Base-by-base conservation (phyloP, 2,329 filamentous ascomycete species). In the Colletotrichum trifolii region DNA sequence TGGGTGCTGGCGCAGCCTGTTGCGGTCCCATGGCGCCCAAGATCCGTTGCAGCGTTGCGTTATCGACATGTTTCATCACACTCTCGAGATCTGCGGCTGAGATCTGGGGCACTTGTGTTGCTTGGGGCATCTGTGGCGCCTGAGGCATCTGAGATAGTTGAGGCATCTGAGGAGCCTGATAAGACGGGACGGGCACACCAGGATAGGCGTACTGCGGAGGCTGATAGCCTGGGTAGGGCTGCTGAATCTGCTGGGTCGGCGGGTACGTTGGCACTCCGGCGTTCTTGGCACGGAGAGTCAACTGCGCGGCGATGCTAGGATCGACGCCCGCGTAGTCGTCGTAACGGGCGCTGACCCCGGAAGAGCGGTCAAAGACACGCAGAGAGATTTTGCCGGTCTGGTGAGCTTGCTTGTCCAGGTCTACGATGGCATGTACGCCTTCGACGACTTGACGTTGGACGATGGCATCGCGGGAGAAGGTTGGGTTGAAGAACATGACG, bases 281-380 rank as follows among this genome's bases (percentile, higher is more conserved):
- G 75, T 25, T 25, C 25, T 92, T 94, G 55, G 90, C 87, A 64
- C 93, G 87, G 46, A 90, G 76, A 62, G 97, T 91, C 13, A 98
- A 87, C 70, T 96, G 92, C 13, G 91, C 92, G 4, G 92, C 93
- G 49, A 94, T 89, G 6, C 82, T 77, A 0, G 94, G 91, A 40
- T 96, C 91, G 2, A 97, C 84, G 70, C 94, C 89, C 62, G 91
- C 87, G 75, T 98, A 98, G 74, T 96, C 91, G 71, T 97, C 92
- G 74, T 93, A 97, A 47, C 89, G 88, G 69, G 92, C 94, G 71
- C 87, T 87, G 15, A 83, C 82, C n/a, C 92, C 92, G 9, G 83
- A 85, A 45, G 88, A 90, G 34, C 94, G 90, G 77, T 97, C 91
- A 73, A 97, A 97, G 6, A 97, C 87, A 71, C 95, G 92, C 3